A percentile compares a stretch with the other conserved stretches of the same genome.
Evolutionary conservation across 495 filamentous ascomycete genomes (phyloP).

Genomic region (Letharia columbiana): DNA sequence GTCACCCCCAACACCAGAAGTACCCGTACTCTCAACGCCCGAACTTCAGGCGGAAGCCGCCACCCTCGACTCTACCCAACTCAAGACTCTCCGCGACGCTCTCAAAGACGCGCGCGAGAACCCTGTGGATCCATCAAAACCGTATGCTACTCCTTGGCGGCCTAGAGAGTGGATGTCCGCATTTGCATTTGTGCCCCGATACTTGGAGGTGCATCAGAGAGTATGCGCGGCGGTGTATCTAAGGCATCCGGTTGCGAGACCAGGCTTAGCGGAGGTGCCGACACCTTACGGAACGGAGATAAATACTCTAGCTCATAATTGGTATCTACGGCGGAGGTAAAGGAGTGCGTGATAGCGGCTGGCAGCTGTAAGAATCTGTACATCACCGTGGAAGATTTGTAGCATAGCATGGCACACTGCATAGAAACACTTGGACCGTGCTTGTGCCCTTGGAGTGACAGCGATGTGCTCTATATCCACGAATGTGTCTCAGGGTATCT

Average conservation of each 20-base stretch:
- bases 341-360: conserved; percentile 19
- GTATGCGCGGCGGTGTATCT: conserved; percentile 94
- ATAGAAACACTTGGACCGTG: background rate
- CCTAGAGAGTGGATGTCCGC: conserved; percentile 81
- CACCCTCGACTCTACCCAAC: conserved; percentile 25
- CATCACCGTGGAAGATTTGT: background rate
- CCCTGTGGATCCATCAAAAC: conserved; percentile 64
- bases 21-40: conserved; percentile 16
- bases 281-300: conserved; percentile 61
- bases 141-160: conserved; percentile 84
- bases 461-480: background rate
- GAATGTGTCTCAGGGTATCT: background rate
- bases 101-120: conserved; percentile 57
- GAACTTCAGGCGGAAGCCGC: conserved; percentile 16
- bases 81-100: conserved; percentile 37
- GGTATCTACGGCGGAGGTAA: conserved; percentile 84
- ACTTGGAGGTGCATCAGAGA: conserved; percentile 94
- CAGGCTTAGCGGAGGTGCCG: conserved; percentile 81
- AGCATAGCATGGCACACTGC: conserved; percentile 4
- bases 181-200: conserved; percentile 90
- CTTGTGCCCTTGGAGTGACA: background rate
- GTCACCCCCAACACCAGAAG: conserved; percentile 3
- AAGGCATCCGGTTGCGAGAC: conserved; percentile 86
- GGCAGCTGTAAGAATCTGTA: background rate
- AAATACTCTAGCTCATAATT: conserved; percentile 75